Base-by-base conservation (phyloP, 441 rosid species). In the Jatropha podagrica region DNA sequence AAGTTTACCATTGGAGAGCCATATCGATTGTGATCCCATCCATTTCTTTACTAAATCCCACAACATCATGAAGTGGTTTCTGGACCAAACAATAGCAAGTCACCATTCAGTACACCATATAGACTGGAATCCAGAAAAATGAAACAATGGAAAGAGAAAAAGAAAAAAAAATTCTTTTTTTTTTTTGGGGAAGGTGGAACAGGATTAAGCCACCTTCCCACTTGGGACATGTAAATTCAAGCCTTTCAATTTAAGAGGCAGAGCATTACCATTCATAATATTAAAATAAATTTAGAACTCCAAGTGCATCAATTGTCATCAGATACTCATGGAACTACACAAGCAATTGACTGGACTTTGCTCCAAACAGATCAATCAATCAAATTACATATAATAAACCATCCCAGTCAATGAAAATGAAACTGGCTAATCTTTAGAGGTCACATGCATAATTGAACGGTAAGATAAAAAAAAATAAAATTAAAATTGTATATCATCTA, bases 21-120 rank as follows among this genome's bases (percentile, higher is more conserved):
- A 91, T 81, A 70, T 94, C 96, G 63, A 94, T 75, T 11, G 82
- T 82, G 68, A 87, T 77, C 74, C 94, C 98, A 72, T 91, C 90
- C 41, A 86, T 76, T 82, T 90, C 87, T 82, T 85, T 90, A 71
- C 90, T 81, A 79, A 94, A 89, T 74, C 94, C 88, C 82, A 94
- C 89, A 68, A 96, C 94, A 72, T 91, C 97, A 85, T 92, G 98
- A 79, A 96, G 89, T 6, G 97, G 85, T 78, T 78, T 89, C 97
- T 94, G 89, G 72, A 78, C 44, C 78, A 86, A 87, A 80, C 63
- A 86, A 75, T 67, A 64, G 68, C 69, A 68, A 84, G 84, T 65
- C 73, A 71, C 71, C 69, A 73, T 78, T 83, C 77, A 61, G 62
- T n/a, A 14, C 38, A 80, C 67, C 23, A 62, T 17, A 37, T 27